Evolutionary conservation across 129 eudicot species (phyloP).

Genomic region (Saussurea involucrata): DNA sequence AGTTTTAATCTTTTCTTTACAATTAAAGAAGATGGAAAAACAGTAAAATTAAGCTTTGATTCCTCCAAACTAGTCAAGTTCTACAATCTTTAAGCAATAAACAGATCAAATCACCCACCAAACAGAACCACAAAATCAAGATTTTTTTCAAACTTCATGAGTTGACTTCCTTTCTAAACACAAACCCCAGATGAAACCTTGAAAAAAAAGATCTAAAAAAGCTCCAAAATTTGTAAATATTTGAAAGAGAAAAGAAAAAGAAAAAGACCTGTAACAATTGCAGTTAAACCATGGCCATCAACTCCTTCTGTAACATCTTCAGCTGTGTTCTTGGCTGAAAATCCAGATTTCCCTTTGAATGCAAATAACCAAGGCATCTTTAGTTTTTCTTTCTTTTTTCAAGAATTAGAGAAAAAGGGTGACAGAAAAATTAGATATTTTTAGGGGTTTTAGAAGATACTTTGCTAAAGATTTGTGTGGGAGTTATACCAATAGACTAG

Average conservation of each 20-base stretch:
- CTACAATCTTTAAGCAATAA: background rate
- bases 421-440: slow-evolving; percentile 1
- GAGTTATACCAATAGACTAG: slow-evolving; percentile 5
- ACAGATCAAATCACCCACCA: background rate
- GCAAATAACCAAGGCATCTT: slow-evolving; percentile 42
- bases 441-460: background rate
- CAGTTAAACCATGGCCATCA: slow-evolving; percentile 60
- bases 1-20: background rate
- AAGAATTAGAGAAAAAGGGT: slow-evolving; percentile 10
- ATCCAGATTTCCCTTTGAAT: slow-evolving; percentile 54
- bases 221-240: background rate
- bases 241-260: background rate
- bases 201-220: slow-evolving; percentile 4
- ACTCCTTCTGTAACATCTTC: slow-evolving; percentile 58
- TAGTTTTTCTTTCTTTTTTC: background rate
- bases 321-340: slow-evolving; percentile 52
- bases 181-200: slow-evolving; percentile 17
- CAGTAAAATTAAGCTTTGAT: background rate
- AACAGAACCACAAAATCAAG: slow-evolving; percentile 10
- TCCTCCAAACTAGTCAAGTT: background rate
- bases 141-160: background rate
- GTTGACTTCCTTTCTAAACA: background rate
- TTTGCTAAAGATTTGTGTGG: slow-evolving; percentile 1
- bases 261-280: slow-evolving; percentile 56
- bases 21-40: background rate